Evolutionary conservation across 495 filamentous ascomycete species (phyloP), one percentile per base, ranked within the genome.

Genomic region (Hypoxylon intermedium): DNA sequence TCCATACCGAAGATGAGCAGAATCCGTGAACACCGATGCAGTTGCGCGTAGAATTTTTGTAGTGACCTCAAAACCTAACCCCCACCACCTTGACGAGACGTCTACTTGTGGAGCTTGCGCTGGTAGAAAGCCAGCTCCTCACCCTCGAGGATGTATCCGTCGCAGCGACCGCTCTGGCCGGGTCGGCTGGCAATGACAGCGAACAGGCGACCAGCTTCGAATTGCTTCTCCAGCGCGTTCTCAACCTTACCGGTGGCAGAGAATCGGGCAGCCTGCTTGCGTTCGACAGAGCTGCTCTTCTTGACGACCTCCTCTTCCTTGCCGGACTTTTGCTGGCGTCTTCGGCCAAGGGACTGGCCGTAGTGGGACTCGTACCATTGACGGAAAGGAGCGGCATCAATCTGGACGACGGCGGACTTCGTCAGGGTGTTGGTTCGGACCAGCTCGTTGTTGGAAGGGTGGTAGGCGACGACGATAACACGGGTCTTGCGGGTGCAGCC

Each of bases 291-390:
- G 83, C 92, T 92, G 82, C 86, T 90, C 89, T 93, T 93, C 89
- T 94, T 93, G 67, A 70, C 72, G 74, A 87, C 88, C 75, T 90
- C 88, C 60, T 75, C 73, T 60, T 83, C 82, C 70, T 81, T 78
- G 53, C 75, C 74, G 62, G 77, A 76, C 83, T 92, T 91, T 74
- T 86, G 81, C 83, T 97, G 93, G 81, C 93, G 89, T 75, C 90
- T 86, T 69, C 94, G 88, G 70, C 94, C 94, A 55, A 98, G 77
- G 65, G 80, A 66, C 77, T 89, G 84, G 73, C 94, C 94, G 83
- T 98, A 98, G 88, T 98, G 95, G 58, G 94, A 91, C 86, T 98
- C 94, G 78, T 96, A 98, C 94, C 94, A 98, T 84, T 98, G 95
- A 74, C 94, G 83, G 90, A 98, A 98, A 64, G 94, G 94, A 46